Base-by-base conservation (phyloP, 2,329 filamentous ascomycete genomes). In the Reticulascus tulasneorum region DNA sequence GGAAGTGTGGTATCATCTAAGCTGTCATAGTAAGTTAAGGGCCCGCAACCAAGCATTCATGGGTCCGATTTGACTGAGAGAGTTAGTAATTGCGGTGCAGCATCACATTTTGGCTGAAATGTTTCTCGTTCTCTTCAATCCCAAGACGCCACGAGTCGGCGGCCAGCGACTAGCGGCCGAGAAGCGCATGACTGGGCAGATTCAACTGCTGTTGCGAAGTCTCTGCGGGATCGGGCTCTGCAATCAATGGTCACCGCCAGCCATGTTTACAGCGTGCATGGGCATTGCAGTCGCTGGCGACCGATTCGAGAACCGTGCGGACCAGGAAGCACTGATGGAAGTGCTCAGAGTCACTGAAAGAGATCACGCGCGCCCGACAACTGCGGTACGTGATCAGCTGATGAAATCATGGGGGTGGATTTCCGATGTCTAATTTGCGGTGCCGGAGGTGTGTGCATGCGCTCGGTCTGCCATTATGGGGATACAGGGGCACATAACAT, bases 191-290 rank as follows among this genome's bases (percentile, higher is more conserved):
- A 49, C 72, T 55, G 51, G 66, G 28, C 58, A 62, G 12, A 66
- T 75, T 10, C 60, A 69, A 39, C 42, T 52, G 7, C 60, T 75
- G 18, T 64, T 82, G 3, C 62, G 73, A 12, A 60, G 66, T 16
- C 57, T 82, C 5, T 82, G 77, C 43, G 78, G 78, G 3, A 79
- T 80, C 29, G 76, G 74, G 2, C 52, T 74, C n/a, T 72, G 69
- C 23, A 81, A 81, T 48, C 61, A 69, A 24, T 68, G 66, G 55
- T 75, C 68, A 2, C 70, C 76, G 21, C 75, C 78, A 0, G 67
- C 67, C 27, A 67, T 77, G 58, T 76, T 79, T 38, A 73, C 71
- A 2, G 70, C 72, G 0, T 75, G 67, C 16, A 73, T 77, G 65
- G 73, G 71, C 1, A 74, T 77, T 44, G 67, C 67, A 2, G 40